Base-by-base conservation (phyloP, 441 rosid genomes). In the Adansonia gregorii region DNA sequence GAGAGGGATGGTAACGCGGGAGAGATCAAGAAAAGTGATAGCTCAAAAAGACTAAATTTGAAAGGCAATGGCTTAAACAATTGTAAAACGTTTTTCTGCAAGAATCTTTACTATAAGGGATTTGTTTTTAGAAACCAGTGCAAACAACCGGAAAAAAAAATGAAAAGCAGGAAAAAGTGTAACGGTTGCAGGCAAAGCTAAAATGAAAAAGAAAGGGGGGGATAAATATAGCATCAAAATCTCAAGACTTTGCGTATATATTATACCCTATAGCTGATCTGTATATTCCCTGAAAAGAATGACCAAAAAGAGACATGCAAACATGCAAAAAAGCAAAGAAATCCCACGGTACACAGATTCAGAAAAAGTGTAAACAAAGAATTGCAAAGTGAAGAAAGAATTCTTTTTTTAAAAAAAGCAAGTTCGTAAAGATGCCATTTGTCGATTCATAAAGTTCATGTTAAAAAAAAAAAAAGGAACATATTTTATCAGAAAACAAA, bases 231-330 rank as follows among this genome's bases (percentile, higher is more conserved):
- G 79, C 76, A 71, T 78, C 73, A 55, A 76, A 80, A 80, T 83
- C 80, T 80, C 72, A 35, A 35, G 39, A 35, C 39, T 35, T 35
- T 35, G 67, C 45, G 75, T 73, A 82, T 76, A 61, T 73, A 75
- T 71, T 71, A 39, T 61, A 66, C 78, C 66, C 78, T 51, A 58
- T 68, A 78, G 59, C 56, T 58, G 39, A 35, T 35, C 78, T 78
- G 80, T 56, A 68, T 83, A 78, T 82, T 80, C 85, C 69, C 83
- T 80, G 78, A 76, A 76, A 72, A 78, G 64, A 65, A 69, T 80
- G 64, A 76, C 67, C 68, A 70, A 72, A 67, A 68, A 54, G 9
- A 59, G 71, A 76, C 70, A 72, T 82, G 80, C 74, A 78, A 72
- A 75, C 81, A 81, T 79, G 81, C 83, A 79, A 45, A 69, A 45